phyloP scores from a whole-genome alignment of 2,329 filamentous ascomycete genomes.

The Aspergillus novoparasiticus region DNA sequence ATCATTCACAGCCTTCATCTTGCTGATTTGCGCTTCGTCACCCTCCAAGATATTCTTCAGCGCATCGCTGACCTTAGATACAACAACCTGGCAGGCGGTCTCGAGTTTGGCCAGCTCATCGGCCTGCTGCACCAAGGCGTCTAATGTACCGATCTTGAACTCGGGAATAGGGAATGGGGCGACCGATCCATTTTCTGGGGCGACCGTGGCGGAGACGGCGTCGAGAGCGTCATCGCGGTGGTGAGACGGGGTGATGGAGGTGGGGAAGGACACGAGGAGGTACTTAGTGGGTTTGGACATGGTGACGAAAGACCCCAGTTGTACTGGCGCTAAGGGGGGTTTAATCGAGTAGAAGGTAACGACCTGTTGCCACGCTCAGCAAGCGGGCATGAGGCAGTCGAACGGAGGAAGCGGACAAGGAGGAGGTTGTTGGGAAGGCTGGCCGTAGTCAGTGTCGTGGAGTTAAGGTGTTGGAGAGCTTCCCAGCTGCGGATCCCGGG shows the following conservation, averaged over 20 bases:
- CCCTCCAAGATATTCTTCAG: slow-evolving; percentile 80
- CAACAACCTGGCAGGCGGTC: slow-evolving; percentile 74
- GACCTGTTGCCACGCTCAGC: slow-evolving; percentile 26
- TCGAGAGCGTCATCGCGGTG: slow-evolving; percentile 80
- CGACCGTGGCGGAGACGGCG: slow-evolving; percentile 71
- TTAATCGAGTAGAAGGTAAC: slow-evolving; percentile 7
- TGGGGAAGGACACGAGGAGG: slow-evolving; percentile 85
- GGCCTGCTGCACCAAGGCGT: slow-evolving; percentile 92
- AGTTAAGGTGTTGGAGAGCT: slow-evolving; percentile 4
- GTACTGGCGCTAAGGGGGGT: neutral
- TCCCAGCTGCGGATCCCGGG: slow-evolving; percentile 4
- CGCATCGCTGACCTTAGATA: slow-evolving; percentile 85
- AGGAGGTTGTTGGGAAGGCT: neutral
- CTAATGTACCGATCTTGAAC: slow-evolving; percentile 97
- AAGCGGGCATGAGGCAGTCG: slow-evolving; percentile 25
- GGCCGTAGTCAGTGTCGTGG: neutral
- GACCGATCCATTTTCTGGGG: slow-evolving; percentile 73
- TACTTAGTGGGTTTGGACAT: slow-evolving; percentile 64
- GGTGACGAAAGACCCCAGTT: slow-evolving; percentile 11
- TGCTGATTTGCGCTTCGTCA: slow-evolving; percentile 76
- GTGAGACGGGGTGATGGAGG: slow-evolving; percentile 79
- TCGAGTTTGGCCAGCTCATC: slow-evolving; percentile 93
- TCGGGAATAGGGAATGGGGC: slow-evolving; percentile 81
- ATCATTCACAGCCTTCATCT: slow-evolving; percentile 93
- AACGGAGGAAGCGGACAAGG: slow-evolving; percentile 2